Percentiles rank a stretch among this genome's conserved stretches.
phyloP scores from a whole-genome alignment of 768 basidiomycete species.

The Cubamyces sp. region DNA sequence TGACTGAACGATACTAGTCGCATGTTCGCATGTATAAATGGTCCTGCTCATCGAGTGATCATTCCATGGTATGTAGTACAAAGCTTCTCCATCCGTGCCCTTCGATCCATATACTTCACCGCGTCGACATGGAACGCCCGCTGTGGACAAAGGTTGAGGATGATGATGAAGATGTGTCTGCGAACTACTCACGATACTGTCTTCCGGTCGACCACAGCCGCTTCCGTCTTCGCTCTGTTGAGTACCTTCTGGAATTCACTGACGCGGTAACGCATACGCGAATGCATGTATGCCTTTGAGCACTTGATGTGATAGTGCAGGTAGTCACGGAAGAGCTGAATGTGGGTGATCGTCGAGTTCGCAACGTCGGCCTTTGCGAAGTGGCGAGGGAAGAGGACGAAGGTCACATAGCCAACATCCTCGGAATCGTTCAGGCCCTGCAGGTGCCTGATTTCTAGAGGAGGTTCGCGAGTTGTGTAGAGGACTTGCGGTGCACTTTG shows the following conservation, averaged over 20 bases:
- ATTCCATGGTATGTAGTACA: conserved; percentile 22
- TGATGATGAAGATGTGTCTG: neutral
- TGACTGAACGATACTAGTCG: neutral
- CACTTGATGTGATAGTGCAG: conserved; percentile 99
- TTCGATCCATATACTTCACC: neutral
- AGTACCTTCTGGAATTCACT: conserved; percentile 95
- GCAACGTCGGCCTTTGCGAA: conserved; percentile 75
- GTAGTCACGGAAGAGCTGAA: conserved; percentile 97
- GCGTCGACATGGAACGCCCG: conserved; percentile 25
- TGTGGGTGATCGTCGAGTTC: conserved; percentile 84
- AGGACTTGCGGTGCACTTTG: conserved; percentile 98
- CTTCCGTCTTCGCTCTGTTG: conserved; percentile 95
- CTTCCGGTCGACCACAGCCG: conserved; percentile 79
- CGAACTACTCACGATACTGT: conserved; percentile 76
- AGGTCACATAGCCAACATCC: conserved; percentile 95
- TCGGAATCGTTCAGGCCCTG: conserved; percentile 81
- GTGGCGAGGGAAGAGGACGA: conserved; percentile 97
- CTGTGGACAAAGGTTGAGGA: neutral
- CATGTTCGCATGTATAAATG: neutral
- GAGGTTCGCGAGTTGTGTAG: conserved; percentile 93
- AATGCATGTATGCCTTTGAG: conserved; percentile 99
- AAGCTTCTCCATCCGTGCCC: conserved; percentile 1
- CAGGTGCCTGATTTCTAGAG: conserved; percentile 92
- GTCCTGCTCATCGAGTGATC: neutral
- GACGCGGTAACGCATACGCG: conserved; percentile 91